These are phyloP conservation scores for Sicyos edulis DNA, from an alignment of 306 rosid genomes.

Conservation along the genomic window DNA sequence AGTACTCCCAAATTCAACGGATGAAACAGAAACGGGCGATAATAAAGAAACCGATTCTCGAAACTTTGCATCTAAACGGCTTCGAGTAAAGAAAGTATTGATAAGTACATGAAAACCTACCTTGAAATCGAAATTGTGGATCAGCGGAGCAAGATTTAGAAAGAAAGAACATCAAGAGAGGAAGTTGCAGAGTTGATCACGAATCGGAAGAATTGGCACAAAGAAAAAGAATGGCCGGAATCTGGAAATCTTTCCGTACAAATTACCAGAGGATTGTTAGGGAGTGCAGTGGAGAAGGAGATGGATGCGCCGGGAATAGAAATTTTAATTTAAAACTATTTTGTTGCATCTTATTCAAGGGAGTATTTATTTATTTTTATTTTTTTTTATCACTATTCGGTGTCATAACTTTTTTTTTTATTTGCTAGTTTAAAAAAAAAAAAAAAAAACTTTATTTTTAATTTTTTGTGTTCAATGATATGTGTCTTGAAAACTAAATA, in stretches of 20 bases:
- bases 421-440: no score
- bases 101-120: background rate
- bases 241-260: slow-evolving; percentile 8
- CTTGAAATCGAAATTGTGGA: slow-evolving; percentile 11
- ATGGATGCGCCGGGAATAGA: background rate
- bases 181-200: background rate
- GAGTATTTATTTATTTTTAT: background rate
- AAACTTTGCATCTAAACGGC: background rate
- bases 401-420: no score
- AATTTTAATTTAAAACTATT: background rate
- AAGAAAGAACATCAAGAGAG: background rate
- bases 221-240: background rate
- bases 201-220: background rate
- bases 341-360: background rate
- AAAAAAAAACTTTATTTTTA: no score
- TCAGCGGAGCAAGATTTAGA: slow-evolving; percentile 9
- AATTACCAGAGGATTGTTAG: background rate
- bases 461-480: no score
- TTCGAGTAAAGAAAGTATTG: background rate
- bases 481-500: no score
- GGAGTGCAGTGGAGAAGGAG: slow-evolving; percentile 8
- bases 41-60: background rate
- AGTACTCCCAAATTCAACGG: background rate
- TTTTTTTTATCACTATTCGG: no score
- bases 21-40: background rate